phyloP scores from a whole-genome alignment of 169 alveolate genomes.

The Cryptosporidium meleagridis region DNA sequence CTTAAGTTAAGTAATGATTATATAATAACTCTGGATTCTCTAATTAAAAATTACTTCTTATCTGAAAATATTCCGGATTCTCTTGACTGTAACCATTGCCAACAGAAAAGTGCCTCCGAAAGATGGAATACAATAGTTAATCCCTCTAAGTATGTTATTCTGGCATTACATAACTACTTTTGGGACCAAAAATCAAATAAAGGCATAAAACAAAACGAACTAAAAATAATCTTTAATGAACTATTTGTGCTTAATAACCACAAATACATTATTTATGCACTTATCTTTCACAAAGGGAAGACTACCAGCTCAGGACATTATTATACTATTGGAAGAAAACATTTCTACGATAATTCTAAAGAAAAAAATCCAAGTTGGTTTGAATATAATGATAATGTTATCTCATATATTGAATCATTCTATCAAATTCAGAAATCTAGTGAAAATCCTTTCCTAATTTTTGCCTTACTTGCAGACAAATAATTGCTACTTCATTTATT shows the following conservation, averaged over 20 bases:
- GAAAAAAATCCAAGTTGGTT: constrained; percentile 41
- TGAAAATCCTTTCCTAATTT: constrained; percentile 41
- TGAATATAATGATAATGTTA: constrained; percentile 12
- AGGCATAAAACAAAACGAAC: neutral
- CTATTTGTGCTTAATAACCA: constrained; percentile 5
- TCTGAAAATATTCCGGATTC: constrained; percentile 5
- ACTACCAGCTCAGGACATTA: constrained; percentile 61
- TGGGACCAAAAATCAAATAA: constrained; percentile 25
- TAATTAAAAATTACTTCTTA: constrained; percentile 24
- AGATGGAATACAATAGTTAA: constrained; percentile 20
- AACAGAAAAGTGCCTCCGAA: neutral
- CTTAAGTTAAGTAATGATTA: neutral
- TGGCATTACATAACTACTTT: constrained; percentile 29
- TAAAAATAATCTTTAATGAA: constrained; percentile 13
- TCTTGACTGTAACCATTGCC: neutral
- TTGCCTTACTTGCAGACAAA: constrained; percentile 25
- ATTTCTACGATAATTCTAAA: neutral
- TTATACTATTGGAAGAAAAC: constrained; percentile 39
- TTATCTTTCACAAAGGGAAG: constrained; percentile 47
- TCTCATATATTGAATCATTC: constrained; percentile 25
- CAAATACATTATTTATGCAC: constrained; percentile 26
- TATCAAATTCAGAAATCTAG: constrained; percentile 1
- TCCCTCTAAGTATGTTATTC: constrained; percentile 23
- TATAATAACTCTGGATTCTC: neutral
- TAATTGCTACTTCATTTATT: neutral